A percentile compares a stretch with the other conserved stretches of the same genome.
Conservation (phyloP, 2,329 filamentous ascomycete species). For the Trichoderma asperellum region DNA sequence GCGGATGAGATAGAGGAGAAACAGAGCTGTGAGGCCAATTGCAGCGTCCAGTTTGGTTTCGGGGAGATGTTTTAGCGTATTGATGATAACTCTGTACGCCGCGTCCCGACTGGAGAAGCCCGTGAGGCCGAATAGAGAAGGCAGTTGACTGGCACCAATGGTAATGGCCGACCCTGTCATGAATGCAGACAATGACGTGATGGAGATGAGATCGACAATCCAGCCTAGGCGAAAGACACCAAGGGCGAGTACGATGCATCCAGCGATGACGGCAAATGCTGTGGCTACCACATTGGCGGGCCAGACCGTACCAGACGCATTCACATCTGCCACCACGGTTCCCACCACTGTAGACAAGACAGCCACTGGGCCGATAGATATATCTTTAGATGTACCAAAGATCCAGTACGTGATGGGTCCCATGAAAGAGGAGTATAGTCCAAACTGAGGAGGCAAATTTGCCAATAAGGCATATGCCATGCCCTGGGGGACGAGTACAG, state of each 20-base stretch:
- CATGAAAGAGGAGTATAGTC: constrained; percentile 88
- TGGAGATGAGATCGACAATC: constrained; percentile 90
- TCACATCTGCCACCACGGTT: constrained; percentile 72
- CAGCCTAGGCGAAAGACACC: constrained; percentile 82
- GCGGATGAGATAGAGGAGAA: constrained; percentile 77
- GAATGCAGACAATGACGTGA: constrained; percentile 89
- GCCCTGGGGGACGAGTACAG: constrained; percentile 85
- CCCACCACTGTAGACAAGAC: constrained; percentile 93
- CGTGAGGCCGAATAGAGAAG: constrained; percentile 77
- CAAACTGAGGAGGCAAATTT: constrained; percentile 77
- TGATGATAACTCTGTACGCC: constrained; percentile 82
- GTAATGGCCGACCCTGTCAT: constrained; percentile 96
- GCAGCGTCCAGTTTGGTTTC: constrained; percentile 76
- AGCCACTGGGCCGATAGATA: constrained; percentile 94
- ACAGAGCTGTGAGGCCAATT: constrained; percentile 81
- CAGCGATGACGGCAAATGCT: constrained; percentile 75
- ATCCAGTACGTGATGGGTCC: constrained; percentile 96
- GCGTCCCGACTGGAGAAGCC: constrained; percentile 74
- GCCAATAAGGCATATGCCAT: constrained; percentile 94
- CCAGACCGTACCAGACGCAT: constrained; percentile 53
- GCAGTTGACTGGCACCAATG: constrained; percentile 83
- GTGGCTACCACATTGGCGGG: constrained; percentile 72
- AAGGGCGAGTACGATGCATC: constrained; percentile 75
- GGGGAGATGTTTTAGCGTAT: constrained; percentile 74
- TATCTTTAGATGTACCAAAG: constrained; percentile 97